Percentiles rank a stretch among this genome's conserved stretches.
phyloP scores from a whole-genome alignment of 768 basidiomycete genomes.

The Trametes cingulata region DNA sequence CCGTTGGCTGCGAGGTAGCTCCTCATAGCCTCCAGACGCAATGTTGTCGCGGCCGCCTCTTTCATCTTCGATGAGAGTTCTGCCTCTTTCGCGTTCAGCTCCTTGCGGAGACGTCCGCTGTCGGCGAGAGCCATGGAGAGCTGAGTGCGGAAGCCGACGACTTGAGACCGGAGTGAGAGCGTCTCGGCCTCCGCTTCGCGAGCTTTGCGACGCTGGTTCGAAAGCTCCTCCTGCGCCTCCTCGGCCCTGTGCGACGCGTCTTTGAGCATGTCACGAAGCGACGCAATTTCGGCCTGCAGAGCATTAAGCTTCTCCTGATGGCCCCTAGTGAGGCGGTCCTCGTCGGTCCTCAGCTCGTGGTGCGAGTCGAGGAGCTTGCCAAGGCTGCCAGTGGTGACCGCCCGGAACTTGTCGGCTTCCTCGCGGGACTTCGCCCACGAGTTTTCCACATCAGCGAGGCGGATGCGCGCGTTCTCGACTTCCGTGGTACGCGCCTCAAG shows the following conservation, averaged over 20 bases:
- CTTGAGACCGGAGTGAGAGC: slow-evolving; percentile 66
- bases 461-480: slow-evolving; percentile 63
- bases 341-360: slow-evolving; percentile 80
- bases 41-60: slow-evolving; percentile 65
- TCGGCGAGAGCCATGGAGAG: slow-evolving; percentile 69
- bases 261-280: slow-evolving; percentile 77
- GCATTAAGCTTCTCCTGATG: slow-evolving; percentile 83
- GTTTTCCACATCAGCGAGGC: slow-evolving; percentile 81
- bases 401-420: slow-evolving; percentile 88
- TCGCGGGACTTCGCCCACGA: slow-evolving; percentile 90
- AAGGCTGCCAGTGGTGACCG: slow-evolving; percentile 81
- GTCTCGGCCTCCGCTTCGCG: slow-evolving; percentile 68
- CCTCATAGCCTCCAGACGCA: slow-evolving; percentile 78
- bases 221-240: slow-evolving; percentile 62
- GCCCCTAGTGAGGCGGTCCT: slow-evolving; percentile 71
- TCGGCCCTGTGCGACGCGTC: slow-evolving; percentile 74
- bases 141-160: slow-evolving; percentile 72
- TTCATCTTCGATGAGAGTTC: slow-evolving; percentile 63
- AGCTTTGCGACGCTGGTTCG: slow-evolving; percentile 64
- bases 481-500: slow-evolving; percentile 75
- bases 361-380: slow-evolving; percentile 89
- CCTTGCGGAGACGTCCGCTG: slow-evolving; percentile 66
- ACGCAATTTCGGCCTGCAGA: slow-evolving; percentile 74
- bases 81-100: slow-evolving; percentile 64
- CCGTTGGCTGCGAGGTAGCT: slow-evolving; percentile 89